Evolutionary conservation across 306 rosid species (phyloP), one percentile per base, ranked within the genome.

Genomic region (Purshia tridentata): DNA sequence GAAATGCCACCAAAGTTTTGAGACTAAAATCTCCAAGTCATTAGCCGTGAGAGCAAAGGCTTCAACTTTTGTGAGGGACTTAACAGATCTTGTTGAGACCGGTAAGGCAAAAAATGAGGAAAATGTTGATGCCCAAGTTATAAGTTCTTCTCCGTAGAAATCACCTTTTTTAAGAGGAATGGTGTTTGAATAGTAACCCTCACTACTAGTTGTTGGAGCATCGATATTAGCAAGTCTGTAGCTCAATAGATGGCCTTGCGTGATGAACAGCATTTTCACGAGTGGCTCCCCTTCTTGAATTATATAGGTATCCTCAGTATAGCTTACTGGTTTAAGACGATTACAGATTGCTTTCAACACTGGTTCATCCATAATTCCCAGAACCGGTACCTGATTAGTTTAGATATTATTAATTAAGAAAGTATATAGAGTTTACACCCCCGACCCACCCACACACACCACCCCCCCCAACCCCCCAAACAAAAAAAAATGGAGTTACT

Each of bases 61-160:
- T 45, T 65, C 53, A 14, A 65, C 53, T 19, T 65, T 20, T 45
- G 70, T 45, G 54, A 11, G 48, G 22, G 70, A 11, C 54, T 45
- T 20, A 12, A 78, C 83, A 4, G 80, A 80, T 74, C 76, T 77
- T 2, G 89, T 77, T 39, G 89, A 80, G 49, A 59, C 70, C 19
- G 86, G 86, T 66, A 80, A 82, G 72, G 65, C 72, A 7, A 82
- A 70, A 56, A 80, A 39, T 48, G 69, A 57, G 61, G 65, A 73
- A 22, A 78, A 80, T 64, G 68, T 69, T 52, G 80, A 71, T 39
- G 80, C 84, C 84, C 89, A 85, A 0, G 6, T 51, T 8, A 69
- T 18, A 39, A 69, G 73, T 18, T 69, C 73, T 39, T 69, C 73
- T 52, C 73, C 73, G 41, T 8, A 52, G 37, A 69, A 68, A 6